phyloP scores from a whole-genome alignment of 371 early-diverging fungal genomes.

The Rhizopus arrhizus region DNA sequence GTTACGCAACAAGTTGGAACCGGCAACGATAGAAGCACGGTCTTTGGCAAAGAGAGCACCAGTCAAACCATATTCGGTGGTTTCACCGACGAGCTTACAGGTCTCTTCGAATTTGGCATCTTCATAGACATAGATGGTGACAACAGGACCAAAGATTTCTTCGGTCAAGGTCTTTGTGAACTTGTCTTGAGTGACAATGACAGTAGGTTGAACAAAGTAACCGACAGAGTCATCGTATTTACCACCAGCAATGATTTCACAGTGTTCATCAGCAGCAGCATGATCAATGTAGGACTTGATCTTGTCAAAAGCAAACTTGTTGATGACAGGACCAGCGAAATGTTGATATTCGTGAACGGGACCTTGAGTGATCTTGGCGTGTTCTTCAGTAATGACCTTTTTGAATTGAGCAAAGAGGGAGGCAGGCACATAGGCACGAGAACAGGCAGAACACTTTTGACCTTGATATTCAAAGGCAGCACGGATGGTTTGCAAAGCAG shows the following conservation, averaged over 20 bases:
- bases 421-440: constrained; percentile 89
- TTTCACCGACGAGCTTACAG: constrained; percentile 76
- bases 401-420: constrained; percentile 79
- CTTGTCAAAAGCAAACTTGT: constrained; percentile 91
- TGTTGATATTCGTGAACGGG: constrained; percentile 80
- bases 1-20: constrained; percentile 79
- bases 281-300: constrained; percentile 88
- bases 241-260: constrained; percentile 84
- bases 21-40: constrained; percentile 75
- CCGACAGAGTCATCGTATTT: constrained; percentile 83
- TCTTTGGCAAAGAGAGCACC: constrained; percentile 89
- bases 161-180: constrained; percentile 85
- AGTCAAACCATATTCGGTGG: constrained; percentile 90
- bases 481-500: constrained; percentile 83
- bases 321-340: constrained; percentile 85
- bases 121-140: constrained; percentile 92
- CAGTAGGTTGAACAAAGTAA: constrained; percentile 91
- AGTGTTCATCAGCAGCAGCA: constrained; percentile 63
- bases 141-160: constrained; percentile 98
- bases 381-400: constrained; percentile 63
- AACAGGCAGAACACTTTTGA: constrained; percentile 97
- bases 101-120: constrained; percentile 77
- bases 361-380: constrained; percentile 82
- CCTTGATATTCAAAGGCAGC: constrained; percentile 95
- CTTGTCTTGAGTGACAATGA: constrained; percentile 87